Evolutionary conservation across 2,329 filamentous ascomycete species (phyloP).

Genomic region (Stagonosporopsis chrysanthemi): DNA sequence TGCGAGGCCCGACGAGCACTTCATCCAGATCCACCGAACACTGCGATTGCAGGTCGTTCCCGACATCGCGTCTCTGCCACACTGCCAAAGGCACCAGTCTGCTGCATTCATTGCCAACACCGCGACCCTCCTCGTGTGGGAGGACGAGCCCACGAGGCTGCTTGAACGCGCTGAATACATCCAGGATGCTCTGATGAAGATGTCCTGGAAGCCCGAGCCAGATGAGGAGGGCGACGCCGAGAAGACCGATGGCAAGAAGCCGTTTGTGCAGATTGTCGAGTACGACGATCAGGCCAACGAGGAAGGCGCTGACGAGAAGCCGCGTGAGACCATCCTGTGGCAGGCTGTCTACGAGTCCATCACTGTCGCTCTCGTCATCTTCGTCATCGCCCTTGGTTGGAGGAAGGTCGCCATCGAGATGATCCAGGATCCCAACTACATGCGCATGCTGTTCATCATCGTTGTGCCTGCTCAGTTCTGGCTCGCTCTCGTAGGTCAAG

Average conservation of each 20-base stretch:
- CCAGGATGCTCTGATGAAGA: slow-evolving; percentile 77
- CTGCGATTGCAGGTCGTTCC: slow-evolving; percentile 69
- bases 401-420: slow-evolving; percentile 63
- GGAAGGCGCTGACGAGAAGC: slow-evolving; percentile 27
- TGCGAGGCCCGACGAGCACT: slow-evolving; percentile 58
- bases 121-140: slow-evolving; percentile 79
- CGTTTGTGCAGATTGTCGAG: slow-evolving; percentile 22
- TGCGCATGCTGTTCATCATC: slow-evolving; percentile 62
- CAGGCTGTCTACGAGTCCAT: slow-evolving; percentile 62
- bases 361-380: slow-evolving; percentile 62
- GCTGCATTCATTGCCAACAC: slow-evolving; percentile 79
- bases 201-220: slow-evolving; percentile 64
- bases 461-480: slow-evolving; percentile 65
- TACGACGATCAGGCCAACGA: slow-evolving; percentile 37
- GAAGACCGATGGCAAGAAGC: slow-evolving; percentile 36
- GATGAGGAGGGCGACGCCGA: slow-evolving; percentile 53
- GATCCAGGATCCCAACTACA: slow-evolving; percentile 60
- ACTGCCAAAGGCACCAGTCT: slow-evolving; percentile 77
- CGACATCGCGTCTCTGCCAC: slow-evolving; percentile 63
- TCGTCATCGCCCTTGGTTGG: slow-evolving; percentile 65
- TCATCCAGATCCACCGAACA: slow-evolving; percentile 65
- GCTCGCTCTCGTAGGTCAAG: slow-evolving; percentile 58
- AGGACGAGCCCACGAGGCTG: slow-evolving; percentile 77
- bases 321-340: slow-evolving; percentile 62
- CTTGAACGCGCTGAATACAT: slow-evolving; percentile 74